Base-by-base conservation (phyloP, 805 yeast genomes). In the Hyphopichia homilentoma region DNA sequence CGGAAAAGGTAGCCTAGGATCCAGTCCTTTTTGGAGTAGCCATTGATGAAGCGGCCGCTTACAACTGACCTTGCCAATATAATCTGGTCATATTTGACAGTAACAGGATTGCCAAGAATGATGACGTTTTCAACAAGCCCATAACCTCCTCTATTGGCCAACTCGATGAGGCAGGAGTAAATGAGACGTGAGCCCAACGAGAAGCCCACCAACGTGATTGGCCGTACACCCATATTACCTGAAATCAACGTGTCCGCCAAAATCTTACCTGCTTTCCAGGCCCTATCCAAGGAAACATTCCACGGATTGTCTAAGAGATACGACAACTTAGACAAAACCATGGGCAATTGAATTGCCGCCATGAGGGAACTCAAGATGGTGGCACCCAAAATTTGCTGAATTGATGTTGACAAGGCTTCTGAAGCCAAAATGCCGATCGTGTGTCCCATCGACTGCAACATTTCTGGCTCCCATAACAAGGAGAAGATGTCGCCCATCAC, bases 401-500 rank as follows among this genome's bases (percentile, higher is more conserved):
- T 81, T 4, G 96, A 86, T 44, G 90, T 93, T 0, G 95, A 78
- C 33, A 94, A 68, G 0, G 94, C 90, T 59, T 93, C 99, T 25
- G 90, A 84, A 0, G 98, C 98, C 36, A 93, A 70, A 47, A 93
- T 89, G 41, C 79, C 77, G 42, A 93, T 90, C 0, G 98, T 93
- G 57, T 93, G 97, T 53, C 99, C 99, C 75, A 85, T 87, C 34
- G 95, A 84, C 40, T 79, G 81, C 48, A 93, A 77, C 93, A 93
- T 86, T 44, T 93, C 98, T 0, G 99, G 99, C 57, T 93, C 99
- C 98, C 98, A 93, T 29, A 85, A 64, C 6, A 93, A 67, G 1
- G 97, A 87, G 47, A 83, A 85, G 44, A 93, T 61, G 54, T 93
- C 99, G 12, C 99, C 99, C 90, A 90, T 88, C 0, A 90, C 86